These are phyloP conservation scores for Nyssa sinensis DNA, from an alignment of 148 eudicot genomes.

Conservation along the genomic window DNA sequence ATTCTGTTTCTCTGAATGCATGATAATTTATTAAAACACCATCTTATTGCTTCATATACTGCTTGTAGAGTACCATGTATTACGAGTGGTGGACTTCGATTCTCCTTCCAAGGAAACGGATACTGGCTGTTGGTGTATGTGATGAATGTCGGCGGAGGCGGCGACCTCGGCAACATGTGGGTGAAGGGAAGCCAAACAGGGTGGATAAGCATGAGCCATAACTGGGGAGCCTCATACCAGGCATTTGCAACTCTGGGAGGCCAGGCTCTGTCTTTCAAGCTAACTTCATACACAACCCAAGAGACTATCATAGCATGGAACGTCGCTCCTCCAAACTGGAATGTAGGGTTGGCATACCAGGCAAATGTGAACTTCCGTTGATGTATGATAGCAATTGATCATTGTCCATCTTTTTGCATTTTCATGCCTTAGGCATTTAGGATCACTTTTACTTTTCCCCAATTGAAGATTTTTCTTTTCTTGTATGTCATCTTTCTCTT, in stretches of 20 bases:
- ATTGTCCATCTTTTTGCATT: too few relatives aligned
- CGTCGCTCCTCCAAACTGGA: conserved; percentile 64
- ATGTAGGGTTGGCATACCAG: conserved; percentile 47
- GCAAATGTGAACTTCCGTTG: conserved; percentile 52
- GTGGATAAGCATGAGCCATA: conserved; percentile 89
- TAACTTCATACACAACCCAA: conserved; percentile 46
- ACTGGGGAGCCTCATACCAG: conserved; percentile 93
- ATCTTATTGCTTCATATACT: too few relatives aligned
- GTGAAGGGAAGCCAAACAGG: conserved; percentile 67
- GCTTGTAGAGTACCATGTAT: conserved; percentile 60
- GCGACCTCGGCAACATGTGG: conserved; percentile 66
- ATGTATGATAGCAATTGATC: neutral
- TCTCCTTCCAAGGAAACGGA: conserved; percentile 60
- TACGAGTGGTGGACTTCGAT: conserved; percentile 54
- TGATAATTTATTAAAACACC: too few relatives aligned
- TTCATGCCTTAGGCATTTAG: neutral
- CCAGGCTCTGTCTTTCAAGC: conserved; percentile 62
- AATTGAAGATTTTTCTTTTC: neutral
- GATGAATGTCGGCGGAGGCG: conserved; percentile 82
- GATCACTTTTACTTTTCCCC: neutral
- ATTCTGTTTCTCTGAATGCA: neutral
- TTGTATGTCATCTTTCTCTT: neutral
- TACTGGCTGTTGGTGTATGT: conserved; percentile 73
- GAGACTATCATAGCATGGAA: conserved; percentile 47
- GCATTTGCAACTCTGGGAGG: conserved; percentile 68